These are phyloP conservation scores for Pelagomonas calceolata DNA, from an alignment of 108 stramenopile species.

Conservation along the genomic window DNA sequence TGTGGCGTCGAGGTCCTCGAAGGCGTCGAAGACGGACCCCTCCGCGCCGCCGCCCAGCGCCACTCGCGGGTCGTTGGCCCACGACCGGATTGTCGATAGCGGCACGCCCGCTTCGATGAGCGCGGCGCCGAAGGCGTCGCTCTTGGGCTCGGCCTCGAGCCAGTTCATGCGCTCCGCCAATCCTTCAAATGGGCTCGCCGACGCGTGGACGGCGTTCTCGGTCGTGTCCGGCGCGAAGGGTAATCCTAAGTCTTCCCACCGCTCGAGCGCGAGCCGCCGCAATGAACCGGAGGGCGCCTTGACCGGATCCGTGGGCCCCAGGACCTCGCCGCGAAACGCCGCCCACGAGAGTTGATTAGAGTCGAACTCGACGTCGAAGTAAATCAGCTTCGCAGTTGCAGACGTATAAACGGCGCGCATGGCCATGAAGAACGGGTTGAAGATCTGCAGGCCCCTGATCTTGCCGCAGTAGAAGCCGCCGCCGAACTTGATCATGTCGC, in stretches of 20 bases:
- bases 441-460: conserved; percentile 11
- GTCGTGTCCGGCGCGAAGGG: not conserved
- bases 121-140: conserved; percentile 15
- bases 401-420: conserved; percentile 19
- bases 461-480: conserved; percentile 33
- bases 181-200: conserved; percentile 22
- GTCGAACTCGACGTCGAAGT: conserved; percentile 10
- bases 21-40: conserved; percentile 68
- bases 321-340: conserved; percentile 18
- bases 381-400: conserved; percentile 10
- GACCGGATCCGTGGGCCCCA: conserved; percentile 24
- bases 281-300: conserved; percentile 9
- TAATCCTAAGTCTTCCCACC: conserved; percentile 17
- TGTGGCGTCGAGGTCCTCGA: conserved; percentile 71
- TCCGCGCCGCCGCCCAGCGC: conserved; percentile 36
- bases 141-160: conserved; percentile 5
- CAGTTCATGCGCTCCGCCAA: conserved; percentile 26
- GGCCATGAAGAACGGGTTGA: conserved; percentile 27
- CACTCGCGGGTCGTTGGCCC: conserved; percentile 12
- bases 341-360: conserved; percentile 14
- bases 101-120: conserved; percentile 6
- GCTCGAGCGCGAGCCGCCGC: not conserved
- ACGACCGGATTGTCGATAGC: not conserved
- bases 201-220: conserved; percentile 24
- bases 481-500: conserved; percentile 26